Evolutionary conservation across 306 rosid species (phyloP).

Genomic region (Trichosanthes cucumerina): DNA sequence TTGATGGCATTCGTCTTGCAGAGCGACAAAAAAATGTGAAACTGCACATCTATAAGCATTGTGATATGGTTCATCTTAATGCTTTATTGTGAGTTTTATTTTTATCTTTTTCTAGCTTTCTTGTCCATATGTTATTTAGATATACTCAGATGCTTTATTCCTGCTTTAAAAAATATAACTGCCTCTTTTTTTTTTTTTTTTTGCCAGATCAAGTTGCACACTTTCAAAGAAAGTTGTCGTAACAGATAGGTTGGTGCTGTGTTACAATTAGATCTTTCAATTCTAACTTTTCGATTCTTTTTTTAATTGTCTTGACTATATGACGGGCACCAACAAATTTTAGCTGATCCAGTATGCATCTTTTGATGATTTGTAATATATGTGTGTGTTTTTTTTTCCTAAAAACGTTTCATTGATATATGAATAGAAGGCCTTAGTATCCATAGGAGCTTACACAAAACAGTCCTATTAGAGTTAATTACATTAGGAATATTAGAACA

Average conservation of each 20-base stretch:
- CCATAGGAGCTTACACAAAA: not conserved
- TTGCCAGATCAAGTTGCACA: conserved; percentile 61
- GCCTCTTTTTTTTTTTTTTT: conserved; percentile 18
- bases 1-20: conserved; percentile 89
- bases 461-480: not conserved
- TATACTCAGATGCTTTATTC: conserved; percentile 12
- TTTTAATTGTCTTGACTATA: not conserved
- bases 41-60: conserved; percentile 72
- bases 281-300: not conserved
- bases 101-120: conserved; percentile 18
- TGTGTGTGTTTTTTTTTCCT: not conserved
- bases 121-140: not conserved
- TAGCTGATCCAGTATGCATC: not conserved
- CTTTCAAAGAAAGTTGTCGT: conserved; percentile 74
- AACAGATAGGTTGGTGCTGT: conserved; percentile 64
- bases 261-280: not conserved
- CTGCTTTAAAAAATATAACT: not conserved
- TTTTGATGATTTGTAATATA: not conserved
- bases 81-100: conserved; percentile 55
- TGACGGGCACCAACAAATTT: not conserved
- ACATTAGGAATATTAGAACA: not conserved
- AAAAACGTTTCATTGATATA: not conserved
- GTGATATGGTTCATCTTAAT: conserved; percentile 84
- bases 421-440: not conserved
- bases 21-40: conserved; percentile 57